phyloP scores from a whole-genome alignment of 163 green algal species.

The Chloromonas sp. region DNA sequence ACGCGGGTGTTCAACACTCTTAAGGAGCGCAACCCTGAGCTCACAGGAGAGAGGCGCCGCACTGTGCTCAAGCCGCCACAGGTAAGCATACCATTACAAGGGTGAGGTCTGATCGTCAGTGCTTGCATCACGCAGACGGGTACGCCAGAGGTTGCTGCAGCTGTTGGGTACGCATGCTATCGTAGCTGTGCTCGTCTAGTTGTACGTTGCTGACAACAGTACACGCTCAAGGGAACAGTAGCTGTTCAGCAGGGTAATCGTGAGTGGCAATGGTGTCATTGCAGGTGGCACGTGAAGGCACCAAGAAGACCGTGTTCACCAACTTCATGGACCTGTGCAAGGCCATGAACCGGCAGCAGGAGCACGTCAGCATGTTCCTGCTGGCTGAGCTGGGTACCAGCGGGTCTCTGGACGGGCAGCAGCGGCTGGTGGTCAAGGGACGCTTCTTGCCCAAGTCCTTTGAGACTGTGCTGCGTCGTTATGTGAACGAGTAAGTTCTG shows the following conservation, averaged over 20 bases:
- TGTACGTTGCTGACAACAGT: background rate
- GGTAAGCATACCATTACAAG: constrained; percentile 20
- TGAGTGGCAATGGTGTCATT: background rate
- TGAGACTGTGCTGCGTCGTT: constrained; percentile 93
- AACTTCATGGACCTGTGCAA: constrained; percentile 99
- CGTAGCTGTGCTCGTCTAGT: background rate
- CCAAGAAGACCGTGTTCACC: constrained; percentile 99
- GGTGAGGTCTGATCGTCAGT: background rate
- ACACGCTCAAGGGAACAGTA: too few species aligned
- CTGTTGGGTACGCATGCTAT: background rate
- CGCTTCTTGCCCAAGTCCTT: constrained; percentile 98
- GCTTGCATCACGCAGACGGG: background rate
- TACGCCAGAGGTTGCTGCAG: background rate
- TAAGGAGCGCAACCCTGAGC: constrained; percentile 93
- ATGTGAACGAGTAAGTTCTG: constrained; percentile 70
- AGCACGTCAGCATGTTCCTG: constrained; percentile 88
- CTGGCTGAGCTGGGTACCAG: constrained; percentile 88
- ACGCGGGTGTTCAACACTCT: constrained; percentile 94
- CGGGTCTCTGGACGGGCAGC: constrained; percentile 91
- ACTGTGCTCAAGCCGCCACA: constrained; percentile 97
- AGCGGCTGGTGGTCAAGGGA: constrained; percentile 94
- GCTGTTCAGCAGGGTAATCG: too few species aligned
- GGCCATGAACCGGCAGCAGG: constrained; percentile 90
- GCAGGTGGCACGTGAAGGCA: constrained; percentile 93
- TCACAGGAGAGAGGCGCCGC: constrained; percentile 88